Evolutionary conservation across 2,329 filamentous ascomycete species (phyloP), one percentile per base, ranked within the genome.

Genomic region (Claviceps maximensis): DNA sequence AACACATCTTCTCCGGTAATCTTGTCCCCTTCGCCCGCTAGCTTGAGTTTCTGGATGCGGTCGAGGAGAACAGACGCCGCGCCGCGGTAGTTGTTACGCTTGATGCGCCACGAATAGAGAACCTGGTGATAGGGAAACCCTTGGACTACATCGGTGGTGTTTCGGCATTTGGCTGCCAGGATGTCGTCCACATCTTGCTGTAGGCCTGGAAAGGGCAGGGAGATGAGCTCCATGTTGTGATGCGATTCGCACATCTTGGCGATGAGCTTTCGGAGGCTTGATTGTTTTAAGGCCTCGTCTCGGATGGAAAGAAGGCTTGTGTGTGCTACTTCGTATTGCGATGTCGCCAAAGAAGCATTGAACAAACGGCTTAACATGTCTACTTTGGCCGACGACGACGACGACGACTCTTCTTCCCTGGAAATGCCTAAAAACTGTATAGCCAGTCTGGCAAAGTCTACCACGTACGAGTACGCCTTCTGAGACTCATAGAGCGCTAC

Each of bases 21-120:
- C 56, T 73, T 75, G 56, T 84, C 78, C 3, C 77, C 79, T 57
- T 82, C 78, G 25, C 80, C 78, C 0, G 78, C 73, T 27, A 73
- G 70, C 56, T 76, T 74, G 17, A 86, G 72, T 65, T 80, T 81
- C 59, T 82, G 78, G 51, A 86, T 76, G 38, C 80, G 74, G 60
- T 85, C 80, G 23, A 84, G 70, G 5, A 84, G 71, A 29, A 82
- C 72, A 2, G 79, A 75, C 3, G 83, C 82, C 1, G 80, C 83
- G 50, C 91, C 93, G 46, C 91, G 87, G 74, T 89, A 95, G 70
- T 97, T 87, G 62, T 82, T 82, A 59, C 84, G 84, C 57, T 83
- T 83, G 58, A 95, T 84, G 50, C 93, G 83, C 81, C 91, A 96
- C 3, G 90, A 84, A 66, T 96, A 95, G 48, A 97, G 79, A 53